Evolutionary conservation across 108 stramenopile species (phyloP).

Genomic region (Cyclotella sp.): DNA sequence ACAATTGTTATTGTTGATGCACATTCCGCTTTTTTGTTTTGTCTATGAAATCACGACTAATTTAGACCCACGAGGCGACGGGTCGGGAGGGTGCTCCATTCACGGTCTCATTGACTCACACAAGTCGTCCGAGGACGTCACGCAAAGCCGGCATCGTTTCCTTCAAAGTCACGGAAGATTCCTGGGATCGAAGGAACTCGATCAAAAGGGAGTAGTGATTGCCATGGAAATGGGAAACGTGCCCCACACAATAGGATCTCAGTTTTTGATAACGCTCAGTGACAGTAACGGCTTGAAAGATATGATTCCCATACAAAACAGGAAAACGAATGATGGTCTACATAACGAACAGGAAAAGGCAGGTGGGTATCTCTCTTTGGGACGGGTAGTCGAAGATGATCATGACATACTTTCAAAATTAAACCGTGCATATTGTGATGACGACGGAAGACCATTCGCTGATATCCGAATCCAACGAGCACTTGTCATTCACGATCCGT

Average conservation of each 20-base stretch:
- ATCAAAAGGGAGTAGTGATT: conserved; percentile 73
- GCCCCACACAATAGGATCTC: conserved; percentile 86
- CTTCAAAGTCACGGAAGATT: conserved; percentile 69
- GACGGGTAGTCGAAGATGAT: conserved; percentile 91
- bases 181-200: conserved; percentile 63
- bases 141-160: conserved; percentile 58
- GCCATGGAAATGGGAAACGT: conserved; percentile 75
- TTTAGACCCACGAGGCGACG: conserved; percentile 92
- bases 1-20: conserved; percentile 27
- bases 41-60: not conserved
- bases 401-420: conserved; percentile 84
- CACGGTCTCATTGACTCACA: conserved; percentile 71
- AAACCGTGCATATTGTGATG: conserved; percentile 89
- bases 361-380: conserved; percentile 75
- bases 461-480: conserved; percentile 94
- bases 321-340: conserved; percentile 48
- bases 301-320: conserved; percentile 19
- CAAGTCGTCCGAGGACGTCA: conserved; percentile 38
- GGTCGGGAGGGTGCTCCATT: conserved; percentile 90
- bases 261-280: conserved; percentile 92
- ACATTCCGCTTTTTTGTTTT: not conserved
- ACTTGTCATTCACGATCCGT: conserved; percentile 94
- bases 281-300: conserved; percentile 79
- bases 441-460: conserved; percentile 92
- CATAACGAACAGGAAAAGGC: conserved; percentile 46